Evolutionary conservation across 2,329 filamentous ascomycete genomes (phyloP).

Genomic region (Alternaria gansuensis): DNA sequence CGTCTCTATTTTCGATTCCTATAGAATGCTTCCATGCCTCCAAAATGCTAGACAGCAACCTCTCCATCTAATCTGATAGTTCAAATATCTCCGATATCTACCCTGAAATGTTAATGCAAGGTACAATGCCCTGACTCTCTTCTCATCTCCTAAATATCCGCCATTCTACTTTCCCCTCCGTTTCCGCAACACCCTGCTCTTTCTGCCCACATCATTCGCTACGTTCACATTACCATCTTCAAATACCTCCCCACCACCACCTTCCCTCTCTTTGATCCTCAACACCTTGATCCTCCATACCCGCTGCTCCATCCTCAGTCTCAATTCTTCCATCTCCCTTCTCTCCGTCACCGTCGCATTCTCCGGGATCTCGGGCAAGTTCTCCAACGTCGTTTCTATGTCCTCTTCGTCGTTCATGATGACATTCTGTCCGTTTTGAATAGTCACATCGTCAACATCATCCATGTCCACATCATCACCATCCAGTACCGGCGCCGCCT

Average conservation of each 20-base stretch:
- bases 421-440: not conserved
- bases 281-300: conserved; percentile 16
- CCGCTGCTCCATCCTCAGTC: conserved; percentile 14
- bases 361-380: conserved; percentile 1
- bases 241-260: not conserved
- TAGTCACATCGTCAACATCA: not conserved
- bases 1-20: too few species aligned
- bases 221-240: not conserved
- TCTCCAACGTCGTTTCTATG: not conserved
- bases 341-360: conserved; percentile 14
- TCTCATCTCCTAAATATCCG: not conserved
- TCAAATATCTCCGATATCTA: too few species aligned
- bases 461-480: not conserved
- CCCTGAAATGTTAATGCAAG: too few species aligned
- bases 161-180: not conserved
- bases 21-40: too few species aligned
- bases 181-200: not conserved
- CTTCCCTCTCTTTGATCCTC: conserved; percentile 10
- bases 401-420: not conserved
- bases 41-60: not conserved
- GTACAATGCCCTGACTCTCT: not conserved
- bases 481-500: not conserved
- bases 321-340: conserved; percentile 13
- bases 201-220: not conserved
- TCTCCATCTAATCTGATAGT: not conserved